Base-by-base conservation (phyloP, 208 protist genomes). In the Chromosphaera perkinsii region DNA sequence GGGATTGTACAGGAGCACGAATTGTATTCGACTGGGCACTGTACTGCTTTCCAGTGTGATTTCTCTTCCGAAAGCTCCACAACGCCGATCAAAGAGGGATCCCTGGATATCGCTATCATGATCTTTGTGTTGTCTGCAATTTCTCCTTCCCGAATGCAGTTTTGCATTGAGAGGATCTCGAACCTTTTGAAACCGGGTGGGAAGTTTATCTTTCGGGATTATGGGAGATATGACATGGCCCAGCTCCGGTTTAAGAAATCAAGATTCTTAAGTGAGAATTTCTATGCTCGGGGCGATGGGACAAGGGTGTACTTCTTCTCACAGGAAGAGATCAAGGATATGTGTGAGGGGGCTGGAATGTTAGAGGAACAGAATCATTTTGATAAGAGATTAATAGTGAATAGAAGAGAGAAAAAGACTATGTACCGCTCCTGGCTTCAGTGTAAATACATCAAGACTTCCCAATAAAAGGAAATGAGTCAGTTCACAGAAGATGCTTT, bases 51-150 rank as follows among this genome's bases (percentile, higher is more conserved):
- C 69, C 69, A 76, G 9, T 43, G 33, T 42, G 70, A 79, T 33
- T 1, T 79, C n/a, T 47, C 33, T 24, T 52, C 54, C 17, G 22
- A 9, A 7, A 54, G 40, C 5, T 24, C 47, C 24, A 10, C 2
- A 5, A 17, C 61, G 5, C 36, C 45, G 4, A 37, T 77, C 29
- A 20, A 17, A 20, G 45, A 31, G 3, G 62, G 17, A 0, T 66
- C 60, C 24, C 20, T 76, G 26, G 75, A 79, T 35, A 33, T 72
- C 4, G 33, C 65, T 35, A 63, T 48, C n/a, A 40, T 59, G 3
- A 73, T 80, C 29, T 80, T 80, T 37, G 63, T 80, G 0, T 63
- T 80, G 7, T 73, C 64, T 1, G 75, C 75, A 20, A 12, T 80
- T 32, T 24, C 27, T 3, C 57, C 64, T 66, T 2, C 3, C 20